These are phyloP conservation scores for Candida jianshihensis DNA, from an alignment of 805 yeast genomes.

Conservation along the genomic window DNA sequence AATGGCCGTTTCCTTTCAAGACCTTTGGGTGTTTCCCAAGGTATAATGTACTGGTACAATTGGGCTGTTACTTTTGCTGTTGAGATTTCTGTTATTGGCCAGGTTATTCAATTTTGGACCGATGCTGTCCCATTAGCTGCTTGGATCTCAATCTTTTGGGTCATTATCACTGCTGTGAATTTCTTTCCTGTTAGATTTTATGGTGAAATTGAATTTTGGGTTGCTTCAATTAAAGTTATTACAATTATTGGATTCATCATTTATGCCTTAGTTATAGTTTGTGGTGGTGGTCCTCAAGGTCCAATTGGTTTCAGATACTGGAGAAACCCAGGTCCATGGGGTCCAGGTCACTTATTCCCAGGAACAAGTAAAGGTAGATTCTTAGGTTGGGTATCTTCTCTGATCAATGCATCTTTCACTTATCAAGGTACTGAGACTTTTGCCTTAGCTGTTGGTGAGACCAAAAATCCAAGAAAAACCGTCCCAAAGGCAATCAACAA, in stretches of 20 bases:
- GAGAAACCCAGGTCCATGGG: slow-evolving; percentile 77
- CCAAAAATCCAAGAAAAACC: slow-evolving; percentile 45
- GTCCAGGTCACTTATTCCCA: slow-evolving; percentile 48
- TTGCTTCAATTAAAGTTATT: slow-evolving; percentile 57
- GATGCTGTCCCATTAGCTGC: slow-evolving; percentile 61
- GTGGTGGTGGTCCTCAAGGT: slow-evolving; percentile 65
- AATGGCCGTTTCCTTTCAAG: slow-evolving; percentile 60
- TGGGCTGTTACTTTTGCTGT: slow-evolving; percentile 76
- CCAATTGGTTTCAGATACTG: slow-evolving; percentile 77
- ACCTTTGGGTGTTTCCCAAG: slow-evolving; percentile 65
- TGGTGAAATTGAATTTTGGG: slow-evolving; percentile 75
- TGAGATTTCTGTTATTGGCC: slow-evolving; percentile 68
- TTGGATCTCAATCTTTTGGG: slow-evolving; percentile 66
- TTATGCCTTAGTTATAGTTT: slow-evolving; percentile 63
- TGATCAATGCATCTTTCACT: slow-evolving; percentile 70
- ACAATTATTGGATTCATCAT: slow-evolving; percentile 66
- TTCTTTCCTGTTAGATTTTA: slow-evolving; percentile 62
- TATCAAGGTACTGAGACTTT: slow-evolving; percentile 75
- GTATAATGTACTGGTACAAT: slow-evolving; percentile 70
- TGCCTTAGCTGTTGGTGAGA: slow-evolving; percentile 72
- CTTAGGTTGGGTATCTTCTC: slow-evolving; percentile 63
- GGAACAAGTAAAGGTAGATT: slow-evolving; percentile 50
- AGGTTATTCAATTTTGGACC: slow-evolving; percentile 61
- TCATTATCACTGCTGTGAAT: slow-evolving; percentile 46
- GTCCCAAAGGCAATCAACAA: slow-evolving; percentile 62